phyloP scores from a whole-genome alignment of 2,329 filamentous ascomycete genomes.

The Bertia moriformis region DNA sequence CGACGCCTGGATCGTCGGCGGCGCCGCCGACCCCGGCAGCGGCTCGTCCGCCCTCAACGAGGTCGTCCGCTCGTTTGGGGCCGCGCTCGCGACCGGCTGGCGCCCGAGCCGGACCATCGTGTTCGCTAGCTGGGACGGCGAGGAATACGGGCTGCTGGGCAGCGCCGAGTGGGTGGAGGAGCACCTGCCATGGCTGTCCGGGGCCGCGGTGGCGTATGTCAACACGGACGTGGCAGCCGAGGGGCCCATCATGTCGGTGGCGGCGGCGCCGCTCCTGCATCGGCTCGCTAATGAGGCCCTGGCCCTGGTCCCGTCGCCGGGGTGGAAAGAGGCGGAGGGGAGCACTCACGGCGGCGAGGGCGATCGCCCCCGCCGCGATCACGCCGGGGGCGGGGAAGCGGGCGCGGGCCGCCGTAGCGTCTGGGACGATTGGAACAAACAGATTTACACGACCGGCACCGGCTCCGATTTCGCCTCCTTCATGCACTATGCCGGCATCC shows the following conservation, averaged over 20 bases:
- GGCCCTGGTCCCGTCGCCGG: constrained; percentile 49
- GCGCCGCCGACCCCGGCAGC: constrained; percentile 72
- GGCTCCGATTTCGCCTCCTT: constrained; percentile 65
- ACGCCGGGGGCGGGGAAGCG: too few relatives aligned
- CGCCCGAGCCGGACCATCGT: constrained; percentile 80
- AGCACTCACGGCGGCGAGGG: constrained; percentile 4
- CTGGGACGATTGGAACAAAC: constrained; percentile 37
- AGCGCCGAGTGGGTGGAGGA: constrained; percentile 92
- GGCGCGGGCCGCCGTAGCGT: constrained; percentile 64
- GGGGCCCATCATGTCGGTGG: constrained; percentile 47
- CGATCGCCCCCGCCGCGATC: too few relatives aligned
- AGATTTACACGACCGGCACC: constrained; percentile 52
- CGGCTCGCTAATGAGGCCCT: constrained; percentile 57
- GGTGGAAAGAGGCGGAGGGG: constrained; percentile 58
- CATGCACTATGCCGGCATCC: constrained; percentile 56
- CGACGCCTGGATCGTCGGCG: constrained; percentile 80
- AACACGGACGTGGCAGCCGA: constrained; percentile 68
- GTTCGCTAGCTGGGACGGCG: constrained; percentile 70
- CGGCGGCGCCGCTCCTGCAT: constrained; percentile 64
- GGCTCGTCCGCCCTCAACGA: constrained; percentile 70
- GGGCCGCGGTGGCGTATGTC: constrained; percentile 64
- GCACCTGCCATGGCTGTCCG: constrained; percentile 65
- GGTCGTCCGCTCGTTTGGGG: constrained; percentile 60
- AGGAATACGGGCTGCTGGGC: constrained; percentile 75
- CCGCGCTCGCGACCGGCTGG: constrained; percentile 61